These are phyloP conservation scores for Chloranthus sessilifolius DNA, from an alignment of 164 flowering plant genomes.

Conservation along the genomic window DNA sequence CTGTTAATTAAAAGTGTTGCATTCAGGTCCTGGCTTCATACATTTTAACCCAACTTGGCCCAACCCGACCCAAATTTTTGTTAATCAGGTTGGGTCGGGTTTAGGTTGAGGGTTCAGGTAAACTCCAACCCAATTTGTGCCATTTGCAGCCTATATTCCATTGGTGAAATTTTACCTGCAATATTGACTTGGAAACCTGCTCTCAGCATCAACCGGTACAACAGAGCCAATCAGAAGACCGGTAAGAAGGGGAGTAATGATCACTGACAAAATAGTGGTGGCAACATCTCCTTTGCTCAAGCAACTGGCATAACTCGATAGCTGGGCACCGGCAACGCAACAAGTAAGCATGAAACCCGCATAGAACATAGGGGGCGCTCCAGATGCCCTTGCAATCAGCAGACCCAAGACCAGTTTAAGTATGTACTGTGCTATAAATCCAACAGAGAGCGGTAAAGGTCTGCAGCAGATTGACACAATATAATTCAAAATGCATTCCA, in stretches of 20 bases:
- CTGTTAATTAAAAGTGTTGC: too few relatives aligned
- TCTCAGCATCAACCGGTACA: conserved; percentile 86
- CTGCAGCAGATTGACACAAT: conserved; percentile 43
- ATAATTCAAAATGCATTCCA: too few relatives aligned
- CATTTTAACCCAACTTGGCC: too few relatives aligned
- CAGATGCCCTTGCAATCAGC: conserved; percentile 62
- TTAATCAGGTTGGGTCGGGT: too few relatives aligned
- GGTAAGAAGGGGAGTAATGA: conserved; percentile 77
- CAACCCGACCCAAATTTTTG: too few relatives aligned
- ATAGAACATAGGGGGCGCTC: conserved; percentile 68
- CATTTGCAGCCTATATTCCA: too few relatives aligned
- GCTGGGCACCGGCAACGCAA: conserved; percentile 94
- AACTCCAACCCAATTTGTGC: too few relatives aligned
- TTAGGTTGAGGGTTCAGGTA: too few relatives aligned
- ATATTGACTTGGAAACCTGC: conserved; percentile 95
- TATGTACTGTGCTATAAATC: conserved; percentile 78
- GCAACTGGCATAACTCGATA: conserved; percentile 89
- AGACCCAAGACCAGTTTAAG: conserved; percentile 79
- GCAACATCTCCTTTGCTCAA: conserved; percentile 96
- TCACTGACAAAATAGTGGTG: conserved; percentile 74
- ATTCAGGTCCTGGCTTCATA: too few relatives aligned
- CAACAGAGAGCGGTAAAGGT: conserved; percentile 81
- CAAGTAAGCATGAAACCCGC: conserved; percentile 85
- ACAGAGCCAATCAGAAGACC: conserved; percentile 90
- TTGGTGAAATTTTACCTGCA: conserved; percentile 86